phyloP scores from a whole-genome alignment of 495 filamentous ascomycete genomes.

The Parathielavia appendiculata region DNA sequence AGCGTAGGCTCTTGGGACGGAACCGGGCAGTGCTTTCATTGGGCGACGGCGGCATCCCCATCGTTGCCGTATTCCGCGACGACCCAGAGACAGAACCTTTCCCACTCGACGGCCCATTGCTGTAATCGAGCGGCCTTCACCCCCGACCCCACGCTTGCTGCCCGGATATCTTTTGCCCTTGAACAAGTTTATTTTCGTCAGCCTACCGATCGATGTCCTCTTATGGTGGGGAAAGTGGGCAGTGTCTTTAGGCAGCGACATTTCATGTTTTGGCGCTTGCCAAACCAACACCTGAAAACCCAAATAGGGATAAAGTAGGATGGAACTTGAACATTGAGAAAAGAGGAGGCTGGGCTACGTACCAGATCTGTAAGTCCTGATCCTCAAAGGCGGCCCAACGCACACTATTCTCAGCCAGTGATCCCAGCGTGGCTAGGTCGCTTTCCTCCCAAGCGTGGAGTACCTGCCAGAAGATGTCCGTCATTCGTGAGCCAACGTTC shows the following conservation, averaged over 20 bases:
- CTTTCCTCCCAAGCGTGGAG: constrained; percentile 82
- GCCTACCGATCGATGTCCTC: background rate
- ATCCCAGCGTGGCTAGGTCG: constrained; percentile 73
- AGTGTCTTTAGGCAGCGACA: background rate
- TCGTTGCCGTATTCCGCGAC: constrained; percentile 63
- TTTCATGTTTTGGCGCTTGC: background rate
- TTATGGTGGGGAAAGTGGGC: background rate
- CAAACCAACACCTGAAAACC: background rate
- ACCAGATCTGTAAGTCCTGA: constrained; percentile 61
- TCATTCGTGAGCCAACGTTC: constrained; percentile 61
- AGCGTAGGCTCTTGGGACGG: too few species aligned
- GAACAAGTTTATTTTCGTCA: background rate
- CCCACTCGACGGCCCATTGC: constrained; percentile 77
- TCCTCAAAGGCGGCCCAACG: constrained; percentile 87
- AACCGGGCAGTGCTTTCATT: too few species aligned
- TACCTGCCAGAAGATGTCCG: constrained; percentile 88
- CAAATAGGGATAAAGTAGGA: too few species aligned
- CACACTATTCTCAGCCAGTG: constrained; percentile 87
- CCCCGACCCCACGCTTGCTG: constrained; percentile 69
- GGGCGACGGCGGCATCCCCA: background rate
- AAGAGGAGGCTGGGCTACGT: constrained; percentile 1
- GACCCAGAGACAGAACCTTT: constrained; percentile 88
- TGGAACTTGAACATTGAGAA: too few species aligned
- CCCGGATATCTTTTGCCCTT: constrained; percentile 61
- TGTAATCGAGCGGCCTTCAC: constrained; percentile 64